A percentile compares a stretch with the other conserved stretches of the same genome.
Conservation (phyloP, 345 rosid species). For the Sisymbrium altissimum region DNA sequence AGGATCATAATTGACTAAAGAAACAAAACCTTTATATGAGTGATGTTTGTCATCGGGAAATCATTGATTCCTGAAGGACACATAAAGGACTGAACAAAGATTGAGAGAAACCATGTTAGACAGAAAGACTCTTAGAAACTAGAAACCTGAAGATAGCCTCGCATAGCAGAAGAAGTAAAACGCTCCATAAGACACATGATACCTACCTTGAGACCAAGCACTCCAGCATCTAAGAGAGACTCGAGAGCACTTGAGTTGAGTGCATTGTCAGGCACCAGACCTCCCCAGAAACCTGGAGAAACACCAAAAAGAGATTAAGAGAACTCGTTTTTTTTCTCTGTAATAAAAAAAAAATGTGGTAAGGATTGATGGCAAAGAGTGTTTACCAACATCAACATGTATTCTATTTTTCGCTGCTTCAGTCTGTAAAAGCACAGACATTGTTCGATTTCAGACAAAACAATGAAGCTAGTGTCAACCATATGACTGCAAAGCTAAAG, state of each 20-base stretch:
- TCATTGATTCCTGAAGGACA: constrained; percentile 97
- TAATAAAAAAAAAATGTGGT: constrained; percentile 20
- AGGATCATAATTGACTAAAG: neutral
- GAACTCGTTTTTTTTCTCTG: neutral
- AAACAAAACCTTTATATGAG: constrained; percentile 73
- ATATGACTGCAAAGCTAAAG: no score
- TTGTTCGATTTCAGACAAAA: constrained; percentile 2
- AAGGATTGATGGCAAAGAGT: constrained; percentile 25
- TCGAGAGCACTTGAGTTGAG: constrained; percentile 58
- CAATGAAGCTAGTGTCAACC: no score
- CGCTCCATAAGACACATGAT: neutral
- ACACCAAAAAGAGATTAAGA: neutral
- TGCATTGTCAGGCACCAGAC: constrained; percentile 93
- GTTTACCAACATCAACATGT: constrained; percentile 82
- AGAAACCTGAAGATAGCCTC: neutral
- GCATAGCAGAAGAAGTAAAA: neutral
- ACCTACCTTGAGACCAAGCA: constrained; percentile 86
- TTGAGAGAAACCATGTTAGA: constrained; percentile 23
- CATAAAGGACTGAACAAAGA: constrained; percentile 78
- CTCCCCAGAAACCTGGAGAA: constrained; percentile 93
- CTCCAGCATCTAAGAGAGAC: constrained; percentile 81
- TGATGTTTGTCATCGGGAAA: constrained; percentile 87
- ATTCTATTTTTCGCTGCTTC: constrained; percentile 75
- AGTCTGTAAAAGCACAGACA: constrained; percentile 37
- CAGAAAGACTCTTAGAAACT: neutral